phyloP scores from a whole-genome alignment of 2,329 filamentous ascomycete species.

The Tolypocladium guangdongense region DNA sequence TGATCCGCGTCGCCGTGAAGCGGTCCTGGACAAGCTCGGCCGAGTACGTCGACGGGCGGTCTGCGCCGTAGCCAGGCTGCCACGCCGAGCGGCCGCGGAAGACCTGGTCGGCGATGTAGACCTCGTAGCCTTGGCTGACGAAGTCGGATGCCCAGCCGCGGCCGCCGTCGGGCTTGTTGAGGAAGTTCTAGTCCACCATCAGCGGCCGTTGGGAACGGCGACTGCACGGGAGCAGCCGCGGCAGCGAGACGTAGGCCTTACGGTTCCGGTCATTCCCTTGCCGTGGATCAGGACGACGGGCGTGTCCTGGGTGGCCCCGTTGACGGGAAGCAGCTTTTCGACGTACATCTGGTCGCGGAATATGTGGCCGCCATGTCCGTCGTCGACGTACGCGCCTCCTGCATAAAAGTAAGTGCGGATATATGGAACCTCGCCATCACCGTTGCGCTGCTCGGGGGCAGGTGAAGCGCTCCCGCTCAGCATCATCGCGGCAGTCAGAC shows the following conservation, averaged over 20 bases:
- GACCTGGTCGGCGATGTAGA: constrained; percentile 36
- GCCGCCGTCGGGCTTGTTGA: constrained; percentile 18
- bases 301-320: constrained; percentile 9
- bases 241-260: constrained; percentile 8
- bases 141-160: constrained; percentile 38
- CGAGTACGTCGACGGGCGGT: constrained; percentile 14
- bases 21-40: constrained; percentile 22
- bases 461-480: background rate
- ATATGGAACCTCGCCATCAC: background rate
- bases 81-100: constrained; percentile 34
- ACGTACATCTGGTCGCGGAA: constrained; percentile 40
- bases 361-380: constrained; percentile 17
- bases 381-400: constrained; percentile 22
- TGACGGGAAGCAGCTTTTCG: constrained; percentile 30
- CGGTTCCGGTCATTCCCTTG: constrained; percentile 27
- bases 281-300: constrained; percentile 34
- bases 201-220: background rate
- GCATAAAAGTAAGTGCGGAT: constrained; percentile 22
- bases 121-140: constrained; percentile 31
- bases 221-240: no score
- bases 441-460: background rate
- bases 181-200: constrained; percentile 23
- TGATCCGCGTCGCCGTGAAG: constrained; percentile 24
- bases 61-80: constrained; percentile 11
- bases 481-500: background rate